These are phyloP conservation scores for Oenanthe javanica DNA, from an alignment of 140 eudicot genomes.

Conservation along the genomic window DNA sequence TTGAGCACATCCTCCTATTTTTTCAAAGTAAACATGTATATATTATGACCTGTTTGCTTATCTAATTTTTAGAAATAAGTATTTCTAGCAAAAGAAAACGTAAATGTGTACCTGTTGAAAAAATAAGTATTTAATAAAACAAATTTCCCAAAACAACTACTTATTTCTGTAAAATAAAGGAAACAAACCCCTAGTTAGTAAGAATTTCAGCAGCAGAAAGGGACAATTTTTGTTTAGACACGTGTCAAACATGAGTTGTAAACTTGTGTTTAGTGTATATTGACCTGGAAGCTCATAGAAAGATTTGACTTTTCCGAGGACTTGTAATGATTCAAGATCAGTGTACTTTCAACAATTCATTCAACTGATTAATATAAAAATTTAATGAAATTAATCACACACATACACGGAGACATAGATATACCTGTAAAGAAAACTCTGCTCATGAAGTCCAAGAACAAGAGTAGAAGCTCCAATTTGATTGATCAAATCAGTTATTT, in stretches of 20 bases:
- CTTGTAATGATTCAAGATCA: conserved; percentile 4
- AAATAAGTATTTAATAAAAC: too few relatives aligned
- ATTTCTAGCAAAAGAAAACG: too few relatives aligned
- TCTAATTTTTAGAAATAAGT: too few relatives aligned
- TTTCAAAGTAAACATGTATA: not conserved
- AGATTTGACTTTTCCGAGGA: conserved; percentile 1
- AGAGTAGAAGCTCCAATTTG: conserved; percentile 84
- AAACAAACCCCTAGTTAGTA: not conserved
- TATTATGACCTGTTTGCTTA: too few relatives aligned
- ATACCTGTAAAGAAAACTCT: conserved; percentile 78
- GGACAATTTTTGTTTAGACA: not conserved
- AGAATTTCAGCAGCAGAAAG: not conserved
- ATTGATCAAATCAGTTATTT: conserved; percentile 54
- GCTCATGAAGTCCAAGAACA: conserved; percentile 88
- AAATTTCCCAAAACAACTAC: too few relatives aligned
- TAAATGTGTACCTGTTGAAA: too few relatives aligned
- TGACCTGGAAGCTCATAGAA: conserved; percentile 1
- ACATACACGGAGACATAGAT: not conserved
- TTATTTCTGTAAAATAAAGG: too few relatives aligned
- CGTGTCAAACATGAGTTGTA: not conserved
- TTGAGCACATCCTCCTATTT: not conserved
- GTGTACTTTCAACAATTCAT: not conserved
- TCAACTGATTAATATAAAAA: not conserved
- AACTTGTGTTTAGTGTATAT: not conserved
- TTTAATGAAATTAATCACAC: not conserved